Conservation (phyloP, 768 basidiomycete genomes). For the Russula foetens region DNA sequence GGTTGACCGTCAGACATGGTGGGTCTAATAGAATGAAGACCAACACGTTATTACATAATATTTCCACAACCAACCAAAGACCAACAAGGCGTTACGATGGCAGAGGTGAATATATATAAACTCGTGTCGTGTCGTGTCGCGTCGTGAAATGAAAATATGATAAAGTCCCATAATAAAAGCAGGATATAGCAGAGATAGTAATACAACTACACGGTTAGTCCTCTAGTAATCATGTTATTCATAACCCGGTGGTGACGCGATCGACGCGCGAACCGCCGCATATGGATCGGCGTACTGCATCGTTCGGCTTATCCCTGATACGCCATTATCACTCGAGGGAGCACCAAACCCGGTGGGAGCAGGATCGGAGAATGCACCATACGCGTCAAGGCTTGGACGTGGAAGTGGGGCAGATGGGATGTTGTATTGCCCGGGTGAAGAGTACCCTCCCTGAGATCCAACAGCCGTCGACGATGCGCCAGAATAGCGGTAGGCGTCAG, state of each 20-base stretch:
- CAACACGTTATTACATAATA: conserved; percentile 15
- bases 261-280: conserved; percentile 59
- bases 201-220: conserved; percentile 12
- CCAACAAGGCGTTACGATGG: too few species aligned
- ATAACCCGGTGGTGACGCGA: conserved; percentile 16
- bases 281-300: conserved; percentile 92
- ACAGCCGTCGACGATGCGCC: conserved; percentile 29
- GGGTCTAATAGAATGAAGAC: neutral
- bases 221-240: conserved; percentile 4
- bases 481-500: conserved; percentile 45
- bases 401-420: conserved; percentile 26
- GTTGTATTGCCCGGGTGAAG: conserved; percentile 26
- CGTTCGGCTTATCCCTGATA: conserved; percentile 64
- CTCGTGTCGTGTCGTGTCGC: neutral
- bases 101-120: neutral
- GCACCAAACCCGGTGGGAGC: conserved; percentile 66
- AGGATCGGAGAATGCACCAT: conserved; percentile 87
- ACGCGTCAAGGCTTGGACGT: conserved; percentile 74
- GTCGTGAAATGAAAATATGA: neutral
- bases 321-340: conserved; percentile 32
- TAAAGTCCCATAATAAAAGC: neutral
- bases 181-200: neutral
- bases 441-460: conserved; percentile 22
- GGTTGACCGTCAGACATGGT: conserved; percentile 4
- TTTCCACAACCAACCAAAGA: neutral